Percentiles rank a stretch among this genome's conserved stretches.
These are phyloP conservation scores for Malassezia slooffiae DNA, from an alignment of 1,284 basidiomycete species.

Conservation along the genomic window DNA sequence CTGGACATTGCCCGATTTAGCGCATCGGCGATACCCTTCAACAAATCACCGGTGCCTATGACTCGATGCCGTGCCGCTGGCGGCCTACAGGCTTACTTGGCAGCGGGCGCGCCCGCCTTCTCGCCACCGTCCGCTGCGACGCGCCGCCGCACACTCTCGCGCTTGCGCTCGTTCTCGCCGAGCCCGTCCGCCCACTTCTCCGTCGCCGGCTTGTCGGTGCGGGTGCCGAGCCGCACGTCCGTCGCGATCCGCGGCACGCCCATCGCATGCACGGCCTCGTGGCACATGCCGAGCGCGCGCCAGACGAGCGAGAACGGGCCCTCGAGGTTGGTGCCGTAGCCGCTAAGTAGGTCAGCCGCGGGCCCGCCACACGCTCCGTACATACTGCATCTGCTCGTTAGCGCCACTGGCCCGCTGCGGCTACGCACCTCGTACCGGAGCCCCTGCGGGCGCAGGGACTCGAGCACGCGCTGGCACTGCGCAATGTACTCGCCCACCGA, in stretches of 20 bases:
- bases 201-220: conserved; percentile 30
- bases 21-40: too few species aligned
- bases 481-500: conserved; percentile 43
- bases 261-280: conserved; percentile 39
- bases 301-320: conserved; percentile 34
- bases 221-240: conserved; percentile 43
- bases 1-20: too few species aligned
- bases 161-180: conserved; percentile 41
- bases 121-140: too few species aligned
- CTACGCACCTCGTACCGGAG: conserved; percentile 37
- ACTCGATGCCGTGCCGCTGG: too few species aligned
- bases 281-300: conserved; percentile 37
- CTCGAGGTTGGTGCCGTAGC: conserved; percentile 45
- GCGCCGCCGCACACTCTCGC: conserved; percentile 35
- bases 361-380: neutral
- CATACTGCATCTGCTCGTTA: neutral
- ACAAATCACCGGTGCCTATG: too few species aligned
- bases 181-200: conserved; percentile 20
- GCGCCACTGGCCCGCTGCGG: neutral
- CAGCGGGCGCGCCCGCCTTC: too few species aligned
- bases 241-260: conserved; percentile 44
- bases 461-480: conserved; percentile 41
- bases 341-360: conserved; percentile 21
- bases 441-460: conserved; percentile 28
- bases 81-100: too few species aligned